Evolutionary conservation across 2,329 filamentous ascomycete species (phyloP), one percentile per base, ranked within the genome.

Genomic region (Colletotrichum navitas): DNA sequence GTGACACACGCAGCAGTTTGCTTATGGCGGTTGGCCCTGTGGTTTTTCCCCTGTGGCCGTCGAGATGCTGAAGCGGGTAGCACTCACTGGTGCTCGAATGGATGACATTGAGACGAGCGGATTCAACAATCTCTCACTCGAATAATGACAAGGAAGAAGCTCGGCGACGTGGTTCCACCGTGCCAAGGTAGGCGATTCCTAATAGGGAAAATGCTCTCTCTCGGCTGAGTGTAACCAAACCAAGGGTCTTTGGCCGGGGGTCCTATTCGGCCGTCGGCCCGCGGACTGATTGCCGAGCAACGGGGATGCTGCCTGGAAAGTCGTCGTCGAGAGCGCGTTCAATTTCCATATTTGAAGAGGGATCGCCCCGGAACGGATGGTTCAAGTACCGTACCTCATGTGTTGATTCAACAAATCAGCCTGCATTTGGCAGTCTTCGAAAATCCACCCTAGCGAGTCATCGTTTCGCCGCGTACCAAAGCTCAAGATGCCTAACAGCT

Each of bases 401-500:
- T 32, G 2, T 21, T 2, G 7, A 4, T 7, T 55, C 32, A 55
- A 11, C 24, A 10, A 8, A n/a, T 24, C 21, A 47, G 12, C 3
- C 4, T 3, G 2, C 12, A 24, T 16, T 24, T 8, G 32, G 10
- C 45, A 47, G 16, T 24, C 6, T 16, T 12, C 3, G 32, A 55
- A 24, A 24, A 0, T 2, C 4, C 51, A 0, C 26, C 21, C 3
- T 1, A 1, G 5, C 6, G 21, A 36, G 32, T 4, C 39, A 2
- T 34, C 32, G 12, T n/a, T 14, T 10, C 10, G 34, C 10, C 8
- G 1, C n/a, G 8, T 1, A 58, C 12, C 6, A 6, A 24, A 52
- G 16, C 45, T 29, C 45, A 41, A 21, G 2, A 71, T 72, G 61
- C 18, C 66, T 14, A 24, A 12, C 16, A 58, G 32, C 29, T 77